Conservation (phyloP, 768 basidiomycete genomes). For the Calocera viscosa region DNA sequence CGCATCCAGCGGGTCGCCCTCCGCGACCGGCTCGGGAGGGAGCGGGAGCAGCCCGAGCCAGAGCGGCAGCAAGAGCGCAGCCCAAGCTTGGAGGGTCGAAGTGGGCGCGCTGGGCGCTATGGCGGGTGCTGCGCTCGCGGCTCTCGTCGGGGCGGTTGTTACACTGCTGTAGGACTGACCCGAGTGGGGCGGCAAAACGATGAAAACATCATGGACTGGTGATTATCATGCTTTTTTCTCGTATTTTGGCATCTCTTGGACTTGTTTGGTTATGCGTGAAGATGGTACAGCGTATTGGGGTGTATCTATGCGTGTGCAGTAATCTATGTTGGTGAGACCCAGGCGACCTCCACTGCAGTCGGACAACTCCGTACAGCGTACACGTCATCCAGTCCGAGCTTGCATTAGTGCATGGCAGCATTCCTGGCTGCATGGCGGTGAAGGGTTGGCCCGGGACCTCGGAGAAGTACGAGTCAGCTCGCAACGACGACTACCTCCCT, state of each 20-base stretch:
- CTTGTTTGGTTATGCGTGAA: too few relatives aligned
- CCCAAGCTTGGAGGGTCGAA: neutral
- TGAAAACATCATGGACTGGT: neutral
- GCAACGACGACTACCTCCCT: slow-evolving; percentile 35
- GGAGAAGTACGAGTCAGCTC: slow-evolving; percentile 50
- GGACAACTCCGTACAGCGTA: too few relatives aligned
- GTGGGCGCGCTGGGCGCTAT: neutral
- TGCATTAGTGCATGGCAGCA: neutral
- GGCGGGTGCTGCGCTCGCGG: neutral
- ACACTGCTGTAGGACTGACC: neutral
- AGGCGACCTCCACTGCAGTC: too few relatives aligned
- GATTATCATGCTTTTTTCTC: neutral
- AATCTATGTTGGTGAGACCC: too few relatives aligned
- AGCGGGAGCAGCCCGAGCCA: neutral
- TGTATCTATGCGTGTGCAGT: too few relatives aligned
- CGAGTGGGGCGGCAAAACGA: neutral
- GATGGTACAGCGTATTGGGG: too few relatives aligned
- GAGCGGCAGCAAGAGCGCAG: neutral
- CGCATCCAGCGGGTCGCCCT: slow-evolving; percentile 18
- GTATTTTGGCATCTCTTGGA: neutral
- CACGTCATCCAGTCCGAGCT: too few relatives aligned
- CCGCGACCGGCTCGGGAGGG: neutral
- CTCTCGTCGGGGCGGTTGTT: neutral
- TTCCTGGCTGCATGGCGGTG: neutral
- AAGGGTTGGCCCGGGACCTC: slow-evolving; percentile 13